phyloP scores from a whole-genome alignment of 176 grass and related monocot species.

The Microstegium vimineum region DNA sequence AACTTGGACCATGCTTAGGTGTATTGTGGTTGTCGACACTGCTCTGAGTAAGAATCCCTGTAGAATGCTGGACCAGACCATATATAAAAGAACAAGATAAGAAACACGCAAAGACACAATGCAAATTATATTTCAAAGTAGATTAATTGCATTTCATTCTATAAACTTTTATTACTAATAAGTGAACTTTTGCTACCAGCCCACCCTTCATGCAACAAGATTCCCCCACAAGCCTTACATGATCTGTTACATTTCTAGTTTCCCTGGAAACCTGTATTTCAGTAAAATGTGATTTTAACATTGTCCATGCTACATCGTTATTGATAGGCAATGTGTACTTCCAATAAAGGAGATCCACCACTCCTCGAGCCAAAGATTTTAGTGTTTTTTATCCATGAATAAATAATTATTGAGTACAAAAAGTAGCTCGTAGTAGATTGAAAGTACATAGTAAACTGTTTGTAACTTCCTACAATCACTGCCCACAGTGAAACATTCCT shows the following conservation, averaged over 20 bases:
- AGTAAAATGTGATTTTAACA: constrained; percentile 1
- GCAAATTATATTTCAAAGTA: constrained; percentile 4
- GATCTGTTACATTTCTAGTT: not conserved
- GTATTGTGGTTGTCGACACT: constrained; percentile 28
- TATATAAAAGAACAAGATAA: constrained; percentile 11
- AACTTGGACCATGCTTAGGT: constrained; percentile 17
- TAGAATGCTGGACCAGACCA: constrained; percentile 31
- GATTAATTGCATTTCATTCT: not conserved
- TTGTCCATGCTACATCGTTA: not conserved
- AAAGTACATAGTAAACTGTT: constrained; percentile 20
- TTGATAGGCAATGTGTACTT: constrained; percentile 7
- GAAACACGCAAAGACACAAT: not conserved
- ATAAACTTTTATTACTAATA: constrained; percentile 7
- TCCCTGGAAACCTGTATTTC: constrained; percentile 2
- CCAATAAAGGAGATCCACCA: not conserved
- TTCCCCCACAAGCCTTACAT: not conserved
- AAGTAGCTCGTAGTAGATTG: not conserved
- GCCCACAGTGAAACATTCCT: constrained; percentile 12
- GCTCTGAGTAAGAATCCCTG: constrained; percentile 43
- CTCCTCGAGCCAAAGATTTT: not conserved
- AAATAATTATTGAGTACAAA: not conserved
- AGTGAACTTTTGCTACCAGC: not conserved
- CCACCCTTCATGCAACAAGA: not conserved
- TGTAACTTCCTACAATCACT: not conserved
- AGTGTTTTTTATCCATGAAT: not conserved